Evolutionary conservation across 1,284 basidiomycete species (phyloP), one percentile per base, ranked within the genome.

Genomic region (Ganoderma boninense): DNA sequence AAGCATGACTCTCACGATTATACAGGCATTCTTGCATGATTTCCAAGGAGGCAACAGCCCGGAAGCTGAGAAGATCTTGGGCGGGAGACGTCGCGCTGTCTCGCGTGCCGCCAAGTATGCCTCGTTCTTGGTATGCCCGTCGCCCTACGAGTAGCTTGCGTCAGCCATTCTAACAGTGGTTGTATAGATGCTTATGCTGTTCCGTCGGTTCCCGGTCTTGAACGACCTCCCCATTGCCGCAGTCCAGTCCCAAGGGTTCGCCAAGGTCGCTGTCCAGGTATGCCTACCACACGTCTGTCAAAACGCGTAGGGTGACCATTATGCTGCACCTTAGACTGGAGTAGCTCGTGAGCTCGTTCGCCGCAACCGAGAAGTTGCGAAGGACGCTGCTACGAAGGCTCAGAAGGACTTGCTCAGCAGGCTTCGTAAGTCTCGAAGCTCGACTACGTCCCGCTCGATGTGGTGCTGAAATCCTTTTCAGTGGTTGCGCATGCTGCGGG

Each of bases 151-250:
- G 40, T 46, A 3, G 26, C 40, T n/a, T 40, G 4, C 0, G 13
- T 57, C 5, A 4, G 8, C 8, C 13, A 32, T 16, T 57, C 35
- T 38, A 49, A 10, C 10, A 14, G 20, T 16, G 49, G 16, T 4
- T 16, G 7, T 32, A 18, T 43, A 78, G 74, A 73, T 71, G 52
- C 69, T 75, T 4, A 70, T 77, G 67, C 71, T 76, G 13, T 54
- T 80, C 23, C 77, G 78, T 40, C 74, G 76, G 5, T 79, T 79
- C 67, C 76, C 78, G 2, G 68, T 78, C 49, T 74, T 80, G 56
- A 74, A 75, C 49, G 61, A 75, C 18, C 69, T 79, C 0, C 78
- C 79, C 1, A 68, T 80, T 38, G 13, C 62, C 14, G 67, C 75
- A 0, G 69, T 79, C 44, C 75, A 77, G 38, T 71, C 75, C 7